Conservation (phyloP, 179 eudicot species). For the Spergularia azorica region DNA sequence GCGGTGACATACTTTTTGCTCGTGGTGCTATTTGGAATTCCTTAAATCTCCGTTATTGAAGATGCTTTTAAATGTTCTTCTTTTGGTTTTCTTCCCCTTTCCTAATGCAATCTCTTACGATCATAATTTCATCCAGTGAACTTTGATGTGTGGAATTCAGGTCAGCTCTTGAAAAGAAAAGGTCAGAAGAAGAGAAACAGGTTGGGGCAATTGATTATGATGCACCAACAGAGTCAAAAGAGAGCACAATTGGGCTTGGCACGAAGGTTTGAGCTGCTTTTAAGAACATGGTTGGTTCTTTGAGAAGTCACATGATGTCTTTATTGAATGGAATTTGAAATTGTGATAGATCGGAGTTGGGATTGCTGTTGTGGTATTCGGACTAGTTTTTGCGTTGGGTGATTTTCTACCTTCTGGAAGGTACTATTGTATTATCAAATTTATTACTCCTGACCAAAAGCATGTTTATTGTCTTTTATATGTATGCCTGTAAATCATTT, state of each 20-base stretch:
- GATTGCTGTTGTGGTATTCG: slow-evolving; percentile 76
- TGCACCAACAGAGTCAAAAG: slow-evolving; percentile 53
- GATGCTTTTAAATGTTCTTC: background rate
- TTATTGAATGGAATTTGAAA: slow-evolving; percentile 35
- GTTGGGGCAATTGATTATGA: slow-evolving; percentile 85
- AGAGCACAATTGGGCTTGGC: slow-evolving; percentile 69
- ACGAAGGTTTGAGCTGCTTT: slow-evolving; percentile 58
- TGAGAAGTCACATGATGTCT: slow-evolving; percentile 3
- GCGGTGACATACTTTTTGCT: background rate
- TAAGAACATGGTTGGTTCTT: slow-evolving; percentile 18
- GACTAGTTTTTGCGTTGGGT: slow-evolving; percentile 92
- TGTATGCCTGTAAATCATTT: slow-evolving; percentile 1
- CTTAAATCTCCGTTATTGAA: background rate
- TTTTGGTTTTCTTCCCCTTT: background rate
- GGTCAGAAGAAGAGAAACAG: slow-evolving; percentile 45
- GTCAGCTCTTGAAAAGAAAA: slow-evolving; percentile 67
- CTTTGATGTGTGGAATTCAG: slow-evolving; percentile 33
- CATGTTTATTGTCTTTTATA: background rate
- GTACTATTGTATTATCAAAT: slow-evolving; percentile 34
- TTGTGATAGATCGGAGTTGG: slow-evolving; percentile 85
- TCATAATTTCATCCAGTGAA: background rate
- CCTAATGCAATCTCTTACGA: slow-evolving; percentile 2
- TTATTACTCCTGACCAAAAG: background rate
- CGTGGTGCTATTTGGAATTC: background rate
- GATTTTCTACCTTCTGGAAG: slow-evolving; percentile 92